Base-by-base conservation (phyloP, 352 stramenopile genomes). In the Globisporangium ultimum region DNA sequence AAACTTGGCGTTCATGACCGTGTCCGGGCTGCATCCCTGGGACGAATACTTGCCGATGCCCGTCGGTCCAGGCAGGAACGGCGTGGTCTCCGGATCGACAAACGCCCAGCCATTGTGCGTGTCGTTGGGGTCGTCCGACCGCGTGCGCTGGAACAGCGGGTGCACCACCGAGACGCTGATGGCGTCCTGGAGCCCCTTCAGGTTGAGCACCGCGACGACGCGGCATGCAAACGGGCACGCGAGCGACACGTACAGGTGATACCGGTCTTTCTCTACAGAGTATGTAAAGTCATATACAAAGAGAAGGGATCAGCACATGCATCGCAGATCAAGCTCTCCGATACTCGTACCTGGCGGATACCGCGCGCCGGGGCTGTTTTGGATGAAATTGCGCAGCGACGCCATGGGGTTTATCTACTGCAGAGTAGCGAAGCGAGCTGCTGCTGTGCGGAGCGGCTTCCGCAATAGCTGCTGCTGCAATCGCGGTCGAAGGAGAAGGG, bases 161-260 rank as follows among this genome's bases (percentile, higher is more conserved):
- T 97, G 84, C 54, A 98, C 92, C 46, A 98, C 76, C 12, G 93
- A 97, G 24, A 98, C 70, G 2, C 84, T 85, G 62, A 99, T 97
- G 61, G 93, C 76, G 64, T 98, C 82, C 63, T 99, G 78, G 22
- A 99, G 74, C 1, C 95, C 96, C 72, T 99, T 99, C 36, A 99
- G 64, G 12, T 91, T 74, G 48, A 96, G 72, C 48, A 94, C 87
- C 32, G 93, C 84, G 13, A 98, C 62, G 53, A 78, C 90, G 52
- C 83, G 80, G 56, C 78, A 75, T 0, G 84, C 82, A 79, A 80
- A 94, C 34, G 97, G 97, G 76, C 96, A 99, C 38, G 97, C 97
- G 32, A 96, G 80, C 53, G 93, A 97, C 34, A 99, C 88, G 78
- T 98, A 98, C 24, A 99, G 74, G 74, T 99, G 96, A 76, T 99